phyloP scores from a whole-genome alignment of 805 yeast genomes.

The Scheffersomyces coipomensis region DNA sequence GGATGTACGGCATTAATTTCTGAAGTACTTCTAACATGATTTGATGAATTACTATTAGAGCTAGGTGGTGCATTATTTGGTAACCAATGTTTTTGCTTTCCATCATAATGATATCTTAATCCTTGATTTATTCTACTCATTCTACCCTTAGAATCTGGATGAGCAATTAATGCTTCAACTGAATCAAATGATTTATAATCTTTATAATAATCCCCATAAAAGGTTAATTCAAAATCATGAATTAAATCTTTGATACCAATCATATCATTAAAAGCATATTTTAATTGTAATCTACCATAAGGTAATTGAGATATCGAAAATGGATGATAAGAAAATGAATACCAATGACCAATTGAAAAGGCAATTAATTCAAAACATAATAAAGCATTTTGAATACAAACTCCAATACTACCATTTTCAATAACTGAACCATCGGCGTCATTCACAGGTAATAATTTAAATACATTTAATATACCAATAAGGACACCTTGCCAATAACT shows the following conservation, averaged over 20 bases:
- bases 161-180: slow-evolving; percentile 65
- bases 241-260: slow-evolving; percentile 74
- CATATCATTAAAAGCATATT: slow-evolving; percentile 72
- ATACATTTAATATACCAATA: slow-evolving; percentile 50
- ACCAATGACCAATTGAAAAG: slow-evolving; percentile 87
- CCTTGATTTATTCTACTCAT: slow-evolving; percentile 80
- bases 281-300: slow-evolving; percentile 61
- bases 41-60: slow-evolving; percentile 2
- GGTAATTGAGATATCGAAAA: slow-evolving; percentile 63
- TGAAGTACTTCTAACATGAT: slow-evolving; percentile 22
- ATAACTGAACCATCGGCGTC: slow-evolving; percentile 19
- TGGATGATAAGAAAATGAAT: slow-evolving; percentile 76
- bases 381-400: slow-evolving; percentile 71
- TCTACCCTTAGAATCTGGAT: slow-evolving; percentile 62
- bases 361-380: slow-evolving; percentile 81
- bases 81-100: slow-evolving; percentile 83
- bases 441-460: slow-evolving; percentile 42
- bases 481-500: slow-evolving; percentile 95
- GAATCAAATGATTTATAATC: slow-evolving; percentile 84
- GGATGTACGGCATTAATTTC: slow-evolving; percentile 20
- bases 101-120: slow-evolving; percentile 73
- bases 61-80: slow-evolving; percentile 8
- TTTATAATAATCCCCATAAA: slow-evolving; percentile 65
- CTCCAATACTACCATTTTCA: slow-evolving; percentile 42
- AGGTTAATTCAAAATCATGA: slow-evolving; percentile 73